These are phyloP conservation scores for Gardenia jasminoides DNA, from an alignment of 257 asterid genomes.

Conservation along the genomic window DNA sequence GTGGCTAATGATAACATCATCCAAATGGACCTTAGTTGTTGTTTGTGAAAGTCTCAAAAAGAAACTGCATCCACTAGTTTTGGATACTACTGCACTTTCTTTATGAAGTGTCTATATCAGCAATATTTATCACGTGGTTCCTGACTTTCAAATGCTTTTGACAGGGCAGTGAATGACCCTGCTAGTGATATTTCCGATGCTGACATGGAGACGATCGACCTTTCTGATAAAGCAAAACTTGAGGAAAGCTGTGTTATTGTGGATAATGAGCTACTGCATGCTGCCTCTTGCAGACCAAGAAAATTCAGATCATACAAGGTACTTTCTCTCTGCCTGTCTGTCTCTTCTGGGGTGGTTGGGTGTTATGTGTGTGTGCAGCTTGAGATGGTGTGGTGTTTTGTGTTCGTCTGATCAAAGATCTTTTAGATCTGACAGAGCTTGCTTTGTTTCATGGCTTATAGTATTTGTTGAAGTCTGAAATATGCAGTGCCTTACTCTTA, in stretches of 20 bases:
- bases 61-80: not conserved
- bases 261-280: conserved; percentile 21
- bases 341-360: not conserved
- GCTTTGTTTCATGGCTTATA: not conserved
- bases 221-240: conserved; percentile 38
- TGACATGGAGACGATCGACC: conserved; percentile 57
- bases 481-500: not conserved
- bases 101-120: not conserved
- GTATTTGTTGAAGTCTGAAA: not conserved
- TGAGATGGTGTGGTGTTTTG: not conserved
- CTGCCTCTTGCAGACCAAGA: conserved; percentile 41
- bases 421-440: not conserved
- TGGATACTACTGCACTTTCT: too few species aligned
- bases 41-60: not conserved
- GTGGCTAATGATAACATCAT: not conserved
- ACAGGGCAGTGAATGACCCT: conserved; percentile 31
- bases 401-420: not conserved
- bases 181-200: conserved; percentile 31
- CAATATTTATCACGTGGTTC: not conserved
- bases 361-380: not conserved
- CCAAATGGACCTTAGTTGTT: not conserved
- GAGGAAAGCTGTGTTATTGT: conserved; percentile 26
- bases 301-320: conserved; percentile 71
- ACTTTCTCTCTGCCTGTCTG: not conserved
- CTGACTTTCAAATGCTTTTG: conserved; percentile 11